phyloP scores from a whole-genome alignment of 164 flowering plant genomes.

The Pachysandra terminalis region DNA sequence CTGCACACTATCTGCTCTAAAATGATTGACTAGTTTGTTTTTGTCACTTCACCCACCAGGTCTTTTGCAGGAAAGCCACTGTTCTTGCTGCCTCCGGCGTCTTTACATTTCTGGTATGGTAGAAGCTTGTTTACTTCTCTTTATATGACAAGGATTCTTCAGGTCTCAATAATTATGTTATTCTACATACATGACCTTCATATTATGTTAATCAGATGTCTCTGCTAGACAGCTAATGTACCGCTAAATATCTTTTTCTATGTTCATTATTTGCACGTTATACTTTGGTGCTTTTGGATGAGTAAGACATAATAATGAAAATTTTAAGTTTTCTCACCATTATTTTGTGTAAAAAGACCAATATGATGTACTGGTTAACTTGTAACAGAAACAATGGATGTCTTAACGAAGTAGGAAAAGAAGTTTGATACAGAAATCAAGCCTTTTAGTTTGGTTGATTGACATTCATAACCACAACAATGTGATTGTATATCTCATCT shows the following conservation, averaged over 20 bases:
- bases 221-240: background rate
- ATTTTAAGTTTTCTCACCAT: background rate
- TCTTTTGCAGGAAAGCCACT: conserved; percentile 80
- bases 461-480: background rate
- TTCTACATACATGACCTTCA: background rate
- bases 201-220: background rate
- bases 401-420: background rate
- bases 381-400: background rate
- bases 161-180: background rate
- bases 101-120: conserved; percentile 72
- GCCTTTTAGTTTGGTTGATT: background rate
- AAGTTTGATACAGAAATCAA: background rate
- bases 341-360: background rate
- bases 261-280: background rate
- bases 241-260: too few relatives aligned
- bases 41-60: conserved; percentile 36
- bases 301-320: background rate
- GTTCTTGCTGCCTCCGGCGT: conserved; percentile 59
- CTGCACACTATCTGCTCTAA: background rate
- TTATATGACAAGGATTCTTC: background rate
- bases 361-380: background rate
- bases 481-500: too few relatives aligned
- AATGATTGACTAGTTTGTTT: conserved; percentile 3
- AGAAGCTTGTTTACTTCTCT: background rate
- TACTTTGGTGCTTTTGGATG: too few relatives aligned